Conservation (phyloP, 2,329 filamentous ascomycete species). For the Cercospora beticola region DNA sequence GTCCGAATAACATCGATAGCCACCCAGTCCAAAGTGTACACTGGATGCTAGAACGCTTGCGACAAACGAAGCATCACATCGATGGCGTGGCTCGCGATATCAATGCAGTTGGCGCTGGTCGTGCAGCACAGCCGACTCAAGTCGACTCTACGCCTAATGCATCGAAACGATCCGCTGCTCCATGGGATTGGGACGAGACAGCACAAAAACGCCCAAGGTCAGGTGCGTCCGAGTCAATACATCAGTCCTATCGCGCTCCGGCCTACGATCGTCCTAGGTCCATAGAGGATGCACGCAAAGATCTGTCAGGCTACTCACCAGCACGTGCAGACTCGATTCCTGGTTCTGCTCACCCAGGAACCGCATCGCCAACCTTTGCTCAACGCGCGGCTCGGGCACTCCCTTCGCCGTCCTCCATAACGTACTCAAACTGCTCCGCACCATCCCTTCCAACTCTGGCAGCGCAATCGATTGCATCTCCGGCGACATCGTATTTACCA, state of each 20-base stretch:
- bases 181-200: conserved; percentile 24
- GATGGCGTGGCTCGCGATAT: conserved; percentile 15
- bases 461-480: conserved; percentile 24
- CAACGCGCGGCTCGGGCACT: conserved; percentile 20
- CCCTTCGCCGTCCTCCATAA: conserved; percentile 34
- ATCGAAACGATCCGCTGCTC: conserved; percentile 25
- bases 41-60: conserved; percentile 31
- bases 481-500: conserved; percentile 29
- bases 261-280: conserved; percentile 24
- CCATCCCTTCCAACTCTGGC: conserved; percentile 23
- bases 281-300: conserved; percentile 16
- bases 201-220: conserved; percentile 27
- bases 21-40: conserved; percentile 25
- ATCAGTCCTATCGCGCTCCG: neutral
- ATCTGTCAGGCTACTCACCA: conserved; percentile 24
- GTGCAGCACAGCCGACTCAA: neutral
- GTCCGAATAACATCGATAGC: conserved; percentile 4
- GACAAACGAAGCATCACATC: conserved; percentile 24
- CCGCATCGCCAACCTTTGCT: conserved; percentile 23
- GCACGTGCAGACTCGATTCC: conserved; percentile 24
- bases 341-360: conserved; percentile 26
- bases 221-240: conserved; percentile 19
- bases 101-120: neutral
- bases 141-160: conserved; percentile 18
- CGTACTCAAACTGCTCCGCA: conserved; percentile 22